A percentile compares a stretch with the other conserved stretches of the same genome.
These are phyloP conservation scores for Acrodontium crateriforme DNA, from an alignment of 2,329 filamentous ascomycete genomes.

Conservation along the genomic window DNA sequence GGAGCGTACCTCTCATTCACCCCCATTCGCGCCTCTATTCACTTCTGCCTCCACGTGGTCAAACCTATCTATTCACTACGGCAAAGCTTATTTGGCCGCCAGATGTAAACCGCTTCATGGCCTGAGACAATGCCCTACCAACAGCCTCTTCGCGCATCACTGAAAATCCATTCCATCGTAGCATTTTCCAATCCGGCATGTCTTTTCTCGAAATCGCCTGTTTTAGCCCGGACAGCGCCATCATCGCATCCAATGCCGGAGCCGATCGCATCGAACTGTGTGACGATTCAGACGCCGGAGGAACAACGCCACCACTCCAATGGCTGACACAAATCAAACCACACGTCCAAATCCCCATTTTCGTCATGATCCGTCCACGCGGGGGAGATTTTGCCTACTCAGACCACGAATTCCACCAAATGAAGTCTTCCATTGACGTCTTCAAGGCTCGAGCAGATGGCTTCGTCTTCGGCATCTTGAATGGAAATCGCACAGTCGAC, in stretches of 20 bases:
- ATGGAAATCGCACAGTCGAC: slow-evolving; percentile 24
- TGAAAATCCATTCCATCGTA: no score
- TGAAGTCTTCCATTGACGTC: slow-evolving; percentile 27
- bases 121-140: no score
- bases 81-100: no score
- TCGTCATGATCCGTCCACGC: slow-evolving; percentile 41
- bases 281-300: slow-evolving; percentile 26
- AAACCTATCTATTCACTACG: no score
- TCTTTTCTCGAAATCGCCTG: slow-evolving; percentile 35
- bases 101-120: no score
- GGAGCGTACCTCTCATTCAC: no score
- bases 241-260: slow-evolving; percentile 28
- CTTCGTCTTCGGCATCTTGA: slow-evolving; percentile 40
- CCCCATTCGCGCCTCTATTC: no score
- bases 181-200: no score
- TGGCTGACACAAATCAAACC: slow-evolving; percentile 16
- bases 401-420: slow-evolving; percentile 26
- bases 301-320: slow-evolving; percentile 26
- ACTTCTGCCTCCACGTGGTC: no score
- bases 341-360: slow-evolving; percentile 28
- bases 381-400: slow-evolving; percentile 33
- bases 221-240: slow-evolving; percentile 32
- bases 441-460: slow-evolving; percentile 29
- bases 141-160: no score
- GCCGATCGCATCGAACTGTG: slow-evolving; percentile 41